Base-by-base conservation (phyloP, 352 stramenopile genomes). In the Globisporangium middletonii region DNA sequence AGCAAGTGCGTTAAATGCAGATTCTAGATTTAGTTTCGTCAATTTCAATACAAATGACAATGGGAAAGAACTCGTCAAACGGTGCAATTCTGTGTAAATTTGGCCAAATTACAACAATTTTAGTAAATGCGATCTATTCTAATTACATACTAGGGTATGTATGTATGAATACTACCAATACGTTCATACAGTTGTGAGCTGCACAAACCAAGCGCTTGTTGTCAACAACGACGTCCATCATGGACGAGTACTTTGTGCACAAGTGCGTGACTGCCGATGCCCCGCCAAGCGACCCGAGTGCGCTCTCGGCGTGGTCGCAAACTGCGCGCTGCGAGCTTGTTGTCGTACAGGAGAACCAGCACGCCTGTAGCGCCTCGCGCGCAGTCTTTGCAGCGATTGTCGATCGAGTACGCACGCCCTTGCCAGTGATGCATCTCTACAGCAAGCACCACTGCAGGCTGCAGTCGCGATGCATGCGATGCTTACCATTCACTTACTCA, bases 211-310 rank as follows among this genome's bases (percentile, higher is more conserved):
- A 38, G 33, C 33, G 7, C 33, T 38, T 38, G 33, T 11, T 9
- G 33, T 38, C n/a, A n/a, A 23, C 23, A 23, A 23, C 23, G 23
- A 23, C 30, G 30, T n/a, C n/a, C 35, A 41, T 13, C 8, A 89
- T 89, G 79, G 77, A 89, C 56, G 67, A 83, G 57, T 88, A 71
- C 49, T 81, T 89, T 53, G 50, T 69, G 53, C 75, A 86, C 37
- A 83, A 76, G 59, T 89, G 79, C 64, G 79, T 89, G 37, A 89
- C 77, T 42, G 65, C 75, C 42, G 73, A 81, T 61, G 54, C 26
- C 33, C 9, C 9, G 28, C 13, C 9, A 11, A 53, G 49, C 51
- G 13, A 62, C 51, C 19, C 41, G 57, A 53, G 27, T 26, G n/a
- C 16, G 26, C 30, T 67, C 15, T 63, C 66, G 27, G 62, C 63